These are phyloP conservation scores for Geranium rotundifolium DNA, from an alignment of 345 rosid genomes.

Conservation along the genomic window DNA sequence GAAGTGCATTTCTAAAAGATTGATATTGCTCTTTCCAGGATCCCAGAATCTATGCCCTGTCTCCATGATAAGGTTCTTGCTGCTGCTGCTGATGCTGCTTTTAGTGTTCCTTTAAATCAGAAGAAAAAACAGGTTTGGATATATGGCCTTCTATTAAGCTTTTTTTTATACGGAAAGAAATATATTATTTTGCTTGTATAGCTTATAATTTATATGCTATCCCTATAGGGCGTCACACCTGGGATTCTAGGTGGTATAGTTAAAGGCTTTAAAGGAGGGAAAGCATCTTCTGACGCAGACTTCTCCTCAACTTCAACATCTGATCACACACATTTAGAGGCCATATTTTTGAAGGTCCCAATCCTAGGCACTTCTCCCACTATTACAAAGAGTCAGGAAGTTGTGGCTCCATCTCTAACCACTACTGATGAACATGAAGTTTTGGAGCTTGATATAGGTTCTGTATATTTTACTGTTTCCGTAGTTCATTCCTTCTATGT, in stretches of 20 bases:
- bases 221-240: slow-evolving; percentile 21
- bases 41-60: slow-evolving; percentile 38
- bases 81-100: slow-evolving; percentile 32
- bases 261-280: slow-evolving; percentile 33
- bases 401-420: neutral
- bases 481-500: neutral
- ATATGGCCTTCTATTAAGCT: neutral
- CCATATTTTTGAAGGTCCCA: slow-evolving; percentile 25
- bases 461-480: slow-evolving; percentile 3
- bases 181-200: slow-evolving; percentile 10
- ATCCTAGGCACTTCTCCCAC: slow-evolving; percentile 15
- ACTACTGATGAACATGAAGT: slow-evolving; percentile 15
- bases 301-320: slow-evolving; percentile 13
- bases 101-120: slow-evolving; percentile 23
- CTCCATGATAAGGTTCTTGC: slow-evolving; percentile 40
- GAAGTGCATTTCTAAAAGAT: neutral
- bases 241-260: slow-evolving; percentile 34
- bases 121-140: slow-evolving; percentile 30
- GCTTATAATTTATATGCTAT: slow-evolving; percentile 6
- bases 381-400: neutral
- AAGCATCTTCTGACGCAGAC: slow-evolving; percentile 11
- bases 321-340: slow-evolving; percentile 23
- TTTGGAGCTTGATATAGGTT: slow-evolving; percentile 34
- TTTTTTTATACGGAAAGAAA: neutral
- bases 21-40: slow-evolving; percentile 20